Base-by-base conservation (phyloP, 352 stramenopile genomes). In the Thraustochytrium striatum region DNA sequence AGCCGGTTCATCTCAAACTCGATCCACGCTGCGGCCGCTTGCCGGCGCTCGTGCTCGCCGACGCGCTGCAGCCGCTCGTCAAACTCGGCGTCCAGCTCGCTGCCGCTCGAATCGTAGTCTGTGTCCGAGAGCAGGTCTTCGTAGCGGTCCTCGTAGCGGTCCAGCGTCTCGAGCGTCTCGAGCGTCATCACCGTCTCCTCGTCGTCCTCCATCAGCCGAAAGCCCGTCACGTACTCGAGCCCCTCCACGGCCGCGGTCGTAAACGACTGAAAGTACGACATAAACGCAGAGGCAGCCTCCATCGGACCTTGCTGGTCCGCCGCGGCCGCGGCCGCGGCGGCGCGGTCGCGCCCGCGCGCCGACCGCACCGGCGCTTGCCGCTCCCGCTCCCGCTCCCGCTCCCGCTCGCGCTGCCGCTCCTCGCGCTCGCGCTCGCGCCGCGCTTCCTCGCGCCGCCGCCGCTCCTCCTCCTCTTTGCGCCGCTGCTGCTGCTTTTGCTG, bases 1-100 rank as follows among this genome's bases (percentile, higher is more conserved):
- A 75, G 39, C 3, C 65, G 65, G 65, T 75, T 75, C 32, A 50
- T 75, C 65, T 75, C 65, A 61, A 75, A 75, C 16, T 75, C 65
- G 50, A 75, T 75, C 65, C 65, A 75, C 5, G 65, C 65, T 8
- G 65, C 43, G 16, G 65, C 65, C 8, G 65, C 65, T 41, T 75
- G 2, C 21, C 38, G 11, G 11, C 65, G 39, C 36, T 75, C 65
- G 19, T 75, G 1, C 65, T 75, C 65, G 25, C 65, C 65, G 5
- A 75, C 65, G n/a, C 16, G n/a, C 41, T 43, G 65, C 16, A 75
- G 65, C 43, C 41, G 65, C 52, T 75, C 47, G 30, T 75, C 65
- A 39, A 75, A 75, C 19, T 50, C 25, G 39, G 58, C 65, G 50
- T 41, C 65, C n/a, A 55, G 9, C n/a, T 62, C 50, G 25, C 9